Evolutionary conservation across 306 rosid genomes (phyloP).

Genomic region (Cyclanthera cordifolia): DNA sequence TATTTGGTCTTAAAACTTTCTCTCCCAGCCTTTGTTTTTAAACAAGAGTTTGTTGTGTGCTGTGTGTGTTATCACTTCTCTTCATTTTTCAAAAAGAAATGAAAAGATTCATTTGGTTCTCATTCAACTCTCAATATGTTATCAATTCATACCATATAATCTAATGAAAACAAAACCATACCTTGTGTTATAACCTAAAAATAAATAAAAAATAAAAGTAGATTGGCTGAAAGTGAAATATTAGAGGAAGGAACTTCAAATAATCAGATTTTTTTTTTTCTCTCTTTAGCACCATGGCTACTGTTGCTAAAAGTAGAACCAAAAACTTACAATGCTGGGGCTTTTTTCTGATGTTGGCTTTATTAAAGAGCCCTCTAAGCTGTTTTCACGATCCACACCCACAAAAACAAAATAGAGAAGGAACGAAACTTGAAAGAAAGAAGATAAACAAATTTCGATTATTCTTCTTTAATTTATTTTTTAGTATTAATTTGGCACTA

Average conservation of each 20-base stretch:
- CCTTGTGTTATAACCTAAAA: not conserved
- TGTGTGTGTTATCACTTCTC: not conserved
- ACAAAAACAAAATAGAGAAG: not conserved
- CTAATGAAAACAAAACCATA: not conserved
- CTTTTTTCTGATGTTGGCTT: slow-evolving; percentile 18
- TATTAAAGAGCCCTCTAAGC: slow-evolving; percentile 9
- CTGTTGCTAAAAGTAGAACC: slow-evolving; percentile 19
- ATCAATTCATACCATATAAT: too few species aligned
- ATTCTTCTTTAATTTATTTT: too few species aligned
- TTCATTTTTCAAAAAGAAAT: not conserved
- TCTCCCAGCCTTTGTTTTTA: not conserved
- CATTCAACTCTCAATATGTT: not conserved
- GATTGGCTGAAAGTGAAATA: not conserved
- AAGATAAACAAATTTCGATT: too few species aligned
- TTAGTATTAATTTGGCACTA: too few species aligned
- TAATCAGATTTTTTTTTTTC: not conserved
- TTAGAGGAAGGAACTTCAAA: too few species aligned
- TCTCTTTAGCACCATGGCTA: slow-evolving; percentile 12
- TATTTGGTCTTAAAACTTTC: not conserved
- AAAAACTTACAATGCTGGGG: slow-evolving; percentile 12
- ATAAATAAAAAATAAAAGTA: not conserved
- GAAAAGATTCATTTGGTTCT: not conserved
- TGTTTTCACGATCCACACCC: slow-evolving; percentile 17
- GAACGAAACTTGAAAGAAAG: too few species aligned
- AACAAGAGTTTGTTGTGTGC: not conserved